These are phyloP conservation scores for Mucor saturninus DNA, from an alignment of 371 early-diverging fungal genomes.

Conservation along the genomic window DNA sequence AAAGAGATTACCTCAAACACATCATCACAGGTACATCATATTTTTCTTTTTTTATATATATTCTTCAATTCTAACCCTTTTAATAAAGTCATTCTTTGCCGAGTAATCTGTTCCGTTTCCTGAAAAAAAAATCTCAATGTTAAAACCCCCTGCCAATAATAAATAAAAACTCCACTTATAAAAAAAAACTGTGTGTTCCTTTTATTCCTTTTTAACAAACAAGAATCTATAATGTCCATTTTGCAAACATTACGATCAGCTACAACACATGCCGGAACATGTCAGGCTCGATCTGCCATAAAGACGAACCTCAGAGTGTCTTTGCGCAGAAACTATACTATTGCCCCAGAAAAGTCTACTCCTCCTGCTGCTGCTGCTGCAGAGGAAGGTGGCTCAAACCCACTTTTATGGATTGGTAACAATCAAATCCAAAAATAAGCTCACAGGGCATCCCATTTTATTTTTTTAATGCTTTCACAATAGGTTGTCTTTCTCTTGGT, in stretches of 20 bases:
- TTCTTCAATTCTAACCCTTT: not conserved
- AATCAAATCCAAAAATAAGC: not conserved
- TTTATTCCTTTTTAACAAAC: not conserved
- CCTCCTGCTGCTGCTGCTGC: not conserved
- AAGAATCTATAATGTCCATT: constrained; percentile 8
- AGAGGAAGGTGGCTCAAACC: constrained; percentile 2
- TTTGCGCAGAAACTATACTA: constrained; percentile 7
- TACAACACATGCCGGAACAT: constrained; percentile 7
- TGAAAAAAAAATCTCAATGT: not conserved
- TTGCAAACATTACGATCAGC: constrained; percentile 17
- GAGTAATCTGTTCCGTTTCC: not conserved
- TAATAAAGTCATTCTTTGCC: not conserved
- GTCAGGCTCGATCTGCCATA: constrained; percentile 1
- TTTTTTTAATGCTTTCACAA: not conserved
- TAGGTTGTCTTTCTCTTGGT: constrained; percentile 31
- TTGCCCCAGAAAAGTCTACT: not conserved
- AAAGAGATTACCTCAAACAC: not conserved
- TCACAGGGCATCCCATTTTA: not conserved
- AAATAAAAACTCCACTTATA: not conserved
- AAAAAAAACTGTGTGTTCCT: not conserved
- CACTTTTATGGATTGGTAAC: constrained; percentile 29
- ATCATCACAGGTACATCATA: not conserved
- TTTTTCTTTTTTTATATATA: not conserved
- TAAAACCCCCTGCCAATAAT: constrained; percentile 2
- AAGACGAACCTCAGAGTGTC: not conserved